Evolutionary conservation across 2,329 filamentous ascomycete species (phyloP).

Genomic region (Trichoderma simmonsii): DNA sequence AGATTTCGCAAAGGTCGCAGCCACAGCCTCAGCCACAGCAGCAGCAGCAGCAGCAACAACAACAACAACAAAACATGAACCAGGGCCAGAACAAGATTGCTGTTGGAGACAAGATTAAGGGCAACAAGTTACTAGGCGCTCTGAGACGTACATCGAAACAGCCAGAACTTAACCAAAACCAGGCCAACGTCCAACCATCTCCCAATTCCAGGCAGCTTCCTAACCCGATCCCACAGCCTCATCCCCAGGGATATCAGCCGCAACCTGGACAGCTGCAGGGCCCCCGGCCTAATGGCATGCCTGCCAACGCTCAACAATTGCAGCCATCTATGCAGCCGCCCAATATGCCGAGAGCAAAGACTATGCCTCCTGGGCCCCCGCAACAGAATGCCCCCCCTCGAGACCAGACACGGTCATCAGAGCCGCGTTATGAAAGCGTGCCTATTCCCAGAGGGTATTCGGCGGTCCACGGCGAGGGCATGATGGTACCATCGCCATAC

Average conservation of each 20-base stretch:
- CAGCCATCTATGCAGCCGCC: background rate
- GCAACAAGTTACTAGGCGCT: conserved; percentile 31
- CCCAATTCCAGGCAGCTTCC: background rate
- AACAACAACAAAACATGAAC: background rate
- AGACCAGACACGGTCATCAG: conserved; percentile 17
- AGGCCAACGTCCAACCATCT: background rate
- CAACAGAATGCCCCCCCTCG: background rate
- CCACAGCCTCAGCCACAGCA: background rate
- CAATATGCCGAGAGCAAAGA: background rate
- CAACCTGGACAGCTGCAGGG: conserved; percentile 23
- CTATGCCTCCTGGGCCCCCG: background rate
- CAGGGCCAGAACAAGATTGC: conserved; percentile 14
- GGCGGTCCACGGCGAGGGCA: conserved; percentile 37
- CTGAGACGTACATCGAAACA: conserved; percentile 33
- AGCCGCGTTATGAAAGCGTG: conserved; percentile 37
- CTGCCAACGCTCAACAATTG: conserved; percentile 3
- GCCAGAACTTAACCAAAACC: background rate
- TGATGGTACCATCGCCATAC: conserved; percentile 30
- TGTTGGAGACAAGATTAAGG: conserved; percentile 13
- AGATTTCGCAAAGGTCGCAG: conserved; percentile 24
- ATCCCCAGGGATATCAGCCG: conserved; percentile 17
- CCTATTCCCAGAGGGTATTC: conserved; percentile 38
- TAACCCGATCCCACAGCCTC: background rate
- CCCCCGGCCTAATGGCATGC: background rate
- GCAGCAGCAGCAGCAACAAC: background rate